Evolutionary conservation across 1,284 basidiomycete species (phyloP).

Genomic region (Ganoderma resinaceum): DNA sequence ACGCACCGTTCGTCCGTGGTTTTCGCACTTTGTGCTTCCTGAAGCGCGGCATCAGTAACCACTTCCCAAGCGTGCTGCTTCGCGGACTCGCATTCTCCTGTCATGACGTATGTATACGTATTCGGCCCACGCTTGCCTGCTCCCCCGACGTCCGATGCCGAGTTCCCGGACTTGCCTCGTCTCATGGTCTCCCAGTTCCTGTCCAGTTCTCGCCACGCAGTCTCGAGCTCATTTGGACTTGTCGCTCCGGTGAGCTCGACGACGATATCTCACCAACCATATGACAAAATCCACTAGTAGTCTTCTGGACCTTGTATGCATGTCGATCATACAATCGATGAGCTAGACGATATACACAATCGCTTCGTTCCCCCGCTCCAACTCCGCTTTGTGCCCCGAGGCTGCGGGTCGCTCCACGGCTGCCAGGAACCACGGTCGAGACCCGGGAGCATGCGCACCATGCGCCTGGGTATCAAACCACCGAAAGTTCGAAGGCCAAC

Average conservation of each 20-base stretch:
- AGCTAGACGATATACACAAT: neutral
- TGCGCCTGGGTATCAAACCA: neutral
- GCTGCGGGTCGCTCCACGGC: neutral
- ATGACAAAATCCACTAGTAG: neutral
- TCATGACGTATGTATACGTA: neutral
- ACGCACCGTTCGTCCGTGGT: conserved; percentile 11
- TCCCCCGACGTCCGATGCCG: neutral
- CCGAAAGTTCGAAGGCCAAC: neutral
- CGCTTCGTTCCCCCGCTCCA: neutral
- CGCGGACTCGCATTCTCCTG: neutral
- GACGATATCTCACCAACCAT: neutral
- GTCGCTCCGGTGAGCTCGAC: neutral
- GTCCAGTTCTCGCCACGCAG: neutral
- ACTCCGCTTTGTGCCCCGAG: neutral
- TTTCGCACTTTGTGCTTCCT: conserved; percentile 18
- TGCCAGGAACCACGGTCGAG: neutral
- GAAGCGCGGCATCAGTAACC: conserved; percentile 7
- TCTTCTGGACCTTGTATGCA: neutral
- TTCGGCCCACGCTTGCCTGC: neutral
- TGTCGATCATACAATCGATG: neutral
- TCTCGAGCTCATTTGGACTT: neutral
- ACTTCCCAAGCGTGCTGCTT: neutral
- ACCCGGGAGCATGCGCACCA: neutral
- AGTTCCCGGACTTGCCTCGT: neutral
- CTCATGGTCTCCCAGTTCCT: neutral